These are phyloP conservation scores for Fusarium buharicum DNA, from an alignment of 2,329 filamentous ascomycete genomes.

Conservation along the genomic window DNA sequence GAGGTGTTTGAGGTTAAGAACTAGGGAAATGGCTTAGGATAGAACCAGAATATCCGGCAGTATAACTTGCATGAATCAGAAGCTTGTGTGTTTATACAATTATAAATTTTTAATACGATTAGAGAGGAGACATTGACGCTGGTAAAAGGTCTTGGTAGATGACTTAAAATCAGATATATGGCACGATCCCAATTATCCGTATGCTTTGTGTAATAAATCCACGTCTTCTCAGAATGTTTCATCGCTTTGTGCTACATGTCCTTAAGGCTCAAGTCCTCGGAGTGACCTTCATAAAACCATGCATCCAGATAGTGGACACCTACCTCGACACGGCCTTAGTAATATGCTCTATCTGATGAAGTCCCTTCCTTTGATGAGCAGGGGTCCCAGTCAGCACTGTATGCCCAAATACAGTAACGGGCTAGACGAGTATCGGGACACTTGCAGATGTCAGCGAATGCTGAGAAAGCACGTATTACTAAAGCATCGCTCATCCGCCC, in stretches of 20 bases:
- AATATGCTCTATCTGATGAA: neutral
- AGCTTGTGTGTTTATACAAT: no score
- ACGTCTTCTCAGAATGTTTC: no score
- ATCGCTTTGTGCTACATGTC: neutral
- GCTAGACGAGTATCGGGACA: neutral
- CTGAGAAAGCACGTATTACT: no score
- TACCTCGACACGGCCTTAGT: neutral
- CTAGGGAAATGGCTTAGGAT: slow-evolving; percentile 7
- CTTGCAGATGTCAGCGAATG: neutral
- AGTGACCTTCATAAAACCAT: neutral
- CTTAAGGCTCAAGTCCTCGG: slow-evolving; percentile 7
- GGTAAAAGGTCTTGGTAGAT: no score
- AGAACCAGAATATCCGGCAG: no score
- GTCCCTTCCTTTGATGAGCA: neutral
- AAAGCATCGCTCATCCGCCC: no score
- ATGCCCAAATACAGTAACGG: neutral
- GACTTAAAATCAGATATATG: no score
- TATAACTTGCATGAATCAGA: no score
- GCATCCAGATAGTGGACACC: neutral
- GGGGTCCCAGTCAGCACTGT: neutral
- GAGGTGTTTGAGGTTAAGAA: slow-evolving; percentile 25
- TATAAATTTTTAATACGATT: no score
- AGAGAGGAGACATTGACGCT: no score
- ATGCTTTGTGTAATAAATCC: no score
- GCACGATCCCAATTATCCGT: no score